Percentiles rank a stretch among this genome's conserved stretches.
Evolutionary conservation across 2,329 filamentous ascomycete species (phyloP).

Genomic region (Nothopassalora personata): DNA sequence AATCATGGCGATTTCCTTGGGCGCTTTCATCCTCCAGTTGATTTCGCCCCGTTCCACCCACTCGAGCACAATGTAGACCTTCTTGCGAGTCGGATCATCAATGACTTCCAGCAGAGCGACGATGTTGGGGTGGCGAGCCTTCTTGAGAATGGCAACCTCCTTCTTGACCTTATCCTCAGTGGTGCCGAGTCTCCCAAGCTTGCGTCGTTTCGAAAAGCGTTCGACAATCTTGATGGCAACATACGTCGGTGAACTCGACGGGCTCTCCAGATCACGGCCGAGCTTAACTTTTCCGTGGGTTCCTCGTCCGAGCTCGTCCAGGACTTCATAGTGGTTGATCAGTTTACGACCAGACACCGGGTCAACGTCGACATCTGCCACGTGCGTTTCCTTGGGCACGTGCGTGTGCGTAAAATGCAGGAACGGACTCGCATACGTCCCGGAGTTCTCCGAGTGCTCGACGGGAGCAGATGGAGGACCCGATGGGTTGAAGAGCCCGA

Average conservation of each 20-base stretch:
- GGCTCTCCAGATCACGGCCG: slow-evolving; percentile 69
- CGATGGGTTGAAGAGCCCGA: slow-evolving; percentile 41
- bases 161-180: slow-evolving; percentile 80
- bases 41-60: slow-evolving; percentile 93
- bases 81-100: slow-evolving; percentile 90
- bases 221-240: slow-evolving; percentile 99
- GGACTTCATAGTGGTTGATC: slow-evolving; percentile 96
- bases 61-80: slow-evolving; percentile 97
- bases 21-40: slow-evolving; percentile 83
- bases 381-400: slow-evolving; percentile 64
- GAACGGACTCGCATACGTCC: slow-evolving; percentile 46
- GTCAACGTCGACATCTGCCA: slow-evolving; percentile 85
- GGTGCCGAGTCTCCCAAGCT: slow-evolving; percentile 70
- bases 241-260: slow-evolving; percentile 50
- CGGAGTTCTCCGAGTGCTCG: slow-evolving; percentile 30
- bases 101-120: slow-evolving; percentile 95
- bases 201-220: slow-evolving; percentile 85
- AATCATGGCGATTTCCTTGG: slow-evolving; percentile 73
- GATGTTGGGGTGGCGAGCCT: slow-evolving; percentile 95
- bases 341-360: slow-evolving; percentile 84
- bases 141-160: slow-evolving; percentile 97
- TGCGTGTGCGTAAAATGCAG: slow-evolving; percentile 47
- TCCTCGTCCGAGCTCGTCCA: slow-evolving; percentile 91
- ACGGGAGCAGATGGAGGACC: slow-evolving; percentile 28
- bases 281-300: slow-evolving; percentile 98